These are phyloP conservation scores for Dacryopinax primogenitus DNA, from an alignment of 768 basidiomycete species.

Conservation along the genomic window DNA sequence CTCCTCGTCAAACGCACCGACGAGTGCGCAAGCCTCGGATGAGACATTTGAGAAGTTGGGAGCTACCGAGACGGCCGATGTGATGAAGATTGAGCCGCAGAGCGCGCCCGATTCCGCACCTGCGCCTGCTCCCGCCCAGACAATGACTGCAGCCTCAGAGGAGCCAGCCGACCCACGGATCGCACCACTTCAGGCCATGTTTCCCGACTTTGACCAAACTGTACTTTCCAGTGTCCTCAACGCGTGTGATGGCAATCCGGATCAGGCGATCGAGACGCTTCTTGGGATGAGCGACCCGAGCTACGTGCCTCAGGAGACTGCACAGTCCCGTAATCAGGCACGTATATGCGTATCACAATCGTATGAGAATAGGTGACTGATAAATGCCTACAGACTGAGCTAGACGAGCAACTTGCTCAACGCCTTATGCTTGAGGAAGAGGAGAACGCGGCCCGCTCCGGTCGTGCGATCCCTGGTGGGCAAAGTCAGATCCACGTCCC, in stretches of 20 bases:
- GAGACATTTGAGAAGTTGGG: background rate
- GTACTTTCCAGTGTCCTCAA: constrained; percentile 62
- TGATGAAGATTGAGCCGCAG: background rate
- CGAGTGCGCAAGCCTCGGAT: background rate
- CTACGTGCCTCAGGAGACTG: constrained; percentile 35
- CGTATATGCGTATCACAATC: constrained; percentile 9
- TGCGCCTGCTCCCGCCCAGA: background rate
- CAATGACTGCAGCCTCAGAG: constrained; percentile 7
- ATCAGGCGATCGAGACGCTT: constrained; percentile 60
- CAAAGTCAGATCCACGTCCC: constrained; percentile 14
- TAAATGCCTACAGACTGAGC: constrained; percentile 42
- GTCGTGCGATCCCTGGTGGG: constrained; percentile 12
- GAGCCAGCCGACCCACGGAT: constrained; percentile 36
- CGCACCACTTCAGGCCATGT: constrained; percentile 48
- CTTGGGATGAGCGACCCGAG: constrained; percentile 79
- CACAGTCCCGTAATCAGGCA: background rate
- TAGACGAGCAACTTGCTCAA: constrained; percentile 70
- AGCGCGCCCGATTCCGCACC: background rate
- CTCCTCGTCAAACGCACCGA: background rate
- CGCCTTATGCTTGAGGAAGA: constrained; percentile 53
- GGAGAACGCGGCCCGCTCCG: constrained; percentile 20
- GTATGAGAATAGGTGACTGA: background rate
- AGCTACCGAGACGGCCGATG: background rate
- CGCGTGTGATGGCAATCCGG: constrained; percentile 56
- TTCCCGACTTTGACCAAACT: constrained; percentile 67